These are phyloP conservation scores for Thelonectria discophora DNA, from an alignment of 2,329 filamentous ascomycete genomes.

Conservation along the genomic window DNA sequence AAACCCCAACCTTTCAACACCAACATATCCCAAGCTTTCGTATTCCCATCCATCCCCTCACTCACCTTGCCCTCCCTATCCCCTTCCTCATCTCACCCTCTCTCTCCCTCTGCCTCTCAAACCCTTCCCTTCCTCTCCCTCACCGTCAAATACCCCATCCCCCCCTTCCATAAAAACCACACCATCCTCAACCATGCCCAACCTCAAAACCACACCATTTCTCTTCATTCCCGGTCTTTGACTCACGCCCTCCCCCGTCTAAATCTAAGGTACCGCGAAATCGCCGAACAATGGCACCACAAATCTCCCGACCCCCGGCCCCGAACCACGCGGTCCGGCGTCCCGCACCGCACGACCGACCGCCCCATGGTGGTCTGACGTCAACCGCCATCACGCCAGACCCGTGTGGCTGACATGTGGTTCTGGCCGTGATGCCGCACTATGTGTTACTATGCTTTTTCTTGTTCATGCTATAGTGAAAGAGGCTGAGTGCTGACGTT, in stretches of 20 bases:
- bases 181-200: constrained; percentile 15
- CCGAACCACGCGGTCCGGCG: constrained; percentile 4
- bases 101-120: neutral
- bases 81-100: neutral
- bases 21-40: neutral
- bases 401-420: constrained; percentile 32
- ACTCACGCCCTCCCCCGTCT: constrained; percentile 9
- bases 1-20: neutral
- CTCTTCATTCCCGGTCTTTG: constrained; percentile 22
- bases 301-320: constrained; percentile 3
- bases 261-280: constrained; percentile 6
- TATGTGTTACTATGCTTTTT: neutral
- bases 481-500: neutral
- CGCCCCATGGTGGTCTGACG: constrained; percentile 40
- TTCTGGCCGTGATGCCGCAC: neutral
- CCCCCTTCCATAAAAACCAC: neutral
- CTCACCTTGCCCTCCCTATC: neutral
- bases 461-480: neutral
- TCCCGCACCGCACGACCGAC: constrained; percentile 32
- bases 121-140: too few relatives aligned
- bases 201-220: constrained; percentile 24
- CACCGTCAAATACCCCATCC: too few relatives aligned
- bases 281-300: constrained; percentile 24
- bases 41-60: neutral
- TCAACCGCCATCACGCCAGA: constrained; percentile 32